These are phyloP conservation scores for Neurospora sp. DNA, from an alignment of 495 filamentous ascomycete species.

Conservation along the genomic window DNA sequence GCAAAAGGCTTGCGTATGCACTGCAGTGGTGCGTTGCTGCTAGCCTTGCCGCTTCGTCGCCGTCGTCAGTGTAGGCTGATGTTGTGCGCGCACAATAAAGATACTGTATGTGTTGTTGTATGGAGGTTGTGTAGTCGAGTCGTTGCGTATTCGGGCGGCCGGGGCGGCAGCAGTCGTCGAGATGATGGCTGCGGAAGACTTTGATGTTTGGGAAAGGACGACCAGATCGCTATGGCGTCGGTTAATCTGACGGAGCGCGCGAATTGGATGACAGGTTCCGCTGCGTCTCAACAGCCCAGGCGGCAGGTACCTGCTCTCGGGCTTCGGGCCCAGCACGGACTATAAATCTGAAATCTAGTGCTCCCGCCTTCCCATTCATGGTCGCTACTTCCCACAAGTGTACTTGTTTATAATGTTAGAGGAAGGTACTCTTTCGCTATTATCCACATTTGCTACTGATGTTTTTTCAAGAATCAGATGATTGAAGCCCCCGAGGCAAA, in stretches of 20 bases:
- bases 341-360: neutral
- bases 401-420: neutral
- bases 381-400: neutral
- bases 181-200: conserved; percentile 6
- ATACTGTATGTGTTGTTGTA: neutral
- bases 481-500: neutral
- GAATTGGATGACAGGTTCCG: conserved; percentile 14
- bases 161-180: neutral
- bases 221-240: conserved; percentile 14
- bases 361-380: neutral
- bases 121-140: neutral
- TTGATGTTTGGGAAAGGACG: conserved; percentile 8
- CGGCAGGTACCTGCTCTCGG: neutral
- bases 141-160: conserved; percentile 1
- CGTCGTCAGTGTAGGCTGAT: neutral
- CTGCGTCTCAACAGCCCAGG: neutral
- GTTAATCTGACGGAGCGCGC: conserved; percentile 16
- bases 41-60: conserved; percentile 2
- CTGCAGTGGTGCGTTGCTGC: neutral
- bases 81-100: neutral
- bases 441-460: neutral
- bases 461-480: neutral
- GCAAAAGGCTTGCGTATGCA: conserved; percentile 1
- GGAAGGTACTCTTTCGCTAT: neutral
- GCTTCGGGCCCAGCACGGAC: neutral